phyloP scores from a whole-genome alignment of 2,329 filamentous ascomycete species.

The Cadophora sp. region DNA sequence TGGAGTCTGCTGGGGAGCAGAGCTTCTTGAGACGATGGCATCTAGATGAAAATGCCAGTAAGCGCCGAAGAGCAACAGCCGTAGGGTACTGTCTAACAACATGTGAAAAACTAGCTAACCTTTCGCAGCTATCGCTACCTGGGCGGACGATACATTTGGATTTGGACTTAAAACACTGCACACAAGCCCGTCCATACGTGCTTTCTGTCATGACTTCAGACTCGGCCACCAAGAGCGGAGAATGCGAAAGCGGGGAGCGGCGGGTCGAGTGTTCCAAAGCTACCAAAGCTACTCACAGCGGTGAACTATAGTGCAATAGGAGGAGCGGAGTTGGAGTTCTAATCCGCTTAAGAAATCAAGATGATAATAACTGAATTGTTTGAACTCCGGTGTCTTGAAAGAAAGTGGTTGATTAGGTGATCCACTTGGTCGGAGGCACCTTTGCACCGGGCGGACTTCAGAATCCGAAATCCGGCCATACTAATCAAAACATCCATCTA shows the following conservation, averaged over 20 bases:
- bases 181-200: slow-evolving; percentile 1
- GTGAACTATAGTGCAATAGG: background rate
- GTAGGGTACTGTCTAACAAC: background rate
- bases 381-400: background rate
- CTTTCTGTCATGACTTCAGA: slow-evolving; percentile 4
- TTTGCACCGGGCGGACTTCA: slow-evolving; percentile 8
- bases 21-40: slow-evolving; percentile 1
- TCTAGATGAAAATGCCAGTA: background rate
- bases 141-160: background rate
- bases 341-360: background rate
- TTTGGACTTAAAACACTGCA: slow-evolving; percentile 5
- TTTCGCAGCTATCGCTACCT: background rate
- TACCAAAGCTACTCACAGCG: no score
- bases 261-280: background rate
- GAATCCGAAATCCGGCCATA: background rate
- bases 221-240: background rate
- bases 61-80: background rate
- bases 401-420: background rate
- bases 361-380: no score
- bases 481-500: background rate
- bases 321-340: background rate
- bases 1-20: background rate
- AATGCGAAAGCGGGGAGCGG: background rate
- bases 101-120: background rate
- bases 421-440: background rate